Percentiles rank a stretch among this genome's conserved stretches.
These are phyloP conservation scores for Lanmaoa rubissima DNA, from an alignment of 768 basidiomycete genomes.

Conservation along the genomic window DNA sequence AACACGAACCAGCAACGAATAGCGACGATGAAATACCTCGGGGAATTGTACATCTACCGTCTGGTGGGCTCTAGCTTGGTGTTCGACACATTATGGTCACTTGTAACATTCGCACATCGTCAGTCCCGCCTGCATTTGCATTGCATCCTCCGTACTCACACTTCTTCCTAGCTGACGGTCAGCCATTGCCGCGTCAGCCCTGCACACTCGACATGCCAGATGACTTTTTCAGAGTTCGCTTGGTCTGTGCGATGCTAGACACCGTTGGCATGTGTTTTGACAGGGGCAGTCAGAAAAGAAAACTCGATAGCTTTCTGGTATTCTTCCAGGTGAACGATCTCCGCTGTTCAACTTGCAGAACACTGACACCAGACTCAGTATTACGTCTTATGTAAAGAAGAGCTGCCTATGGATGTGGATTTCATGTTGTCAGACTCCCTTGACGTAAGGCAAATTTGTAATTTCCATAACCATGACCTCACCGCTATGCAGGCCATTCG, in stretches of 20 bases:
- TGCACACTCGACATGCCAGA: constrained; percentile 87
- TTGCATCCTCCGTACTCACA: constrained; percentile 8
- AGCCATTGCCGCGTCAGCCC: constrained; percentile 75
- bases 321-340: constrained; percentile 79
- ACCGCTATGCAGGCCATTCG: constrained; percentile 64
- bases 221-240: constrained; percentile 92
- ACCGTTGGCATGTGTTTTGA: constrained; percentile 99
- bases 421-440: constrained; percentile 96
- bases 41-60: constrained; percentile 96
- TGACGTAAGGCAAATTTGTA: constrained; percentile 52
- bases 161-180: constrained; percentile 68
- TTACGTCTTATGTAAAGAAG: constrained; percentile 86
- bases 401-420: constrained; percentile 95
- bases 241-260: constrained; percentile 90
- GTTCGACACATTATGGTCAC: constrained; percentile 91
- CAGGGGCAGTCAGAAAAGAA: constrained; percentile 86
- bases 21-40: constrained; percentile 91
- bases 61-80: constrained; percentile 84
- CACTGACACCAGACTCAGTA: constrained; percentile 43
- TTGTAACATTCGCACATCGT: constrained; percentile 97
- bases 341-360: background rate
- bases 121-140: constrained; percentile 34
- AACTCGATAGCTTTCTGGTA: constrained; percentile 86
- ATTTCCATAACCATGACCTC: background rate
- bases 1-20: constrained; percentile 92